phyloP scores from a whole-genome alignment of 2,329 filamentous ascomycete genomes.

The Epichloe aotearoae region DNA sequence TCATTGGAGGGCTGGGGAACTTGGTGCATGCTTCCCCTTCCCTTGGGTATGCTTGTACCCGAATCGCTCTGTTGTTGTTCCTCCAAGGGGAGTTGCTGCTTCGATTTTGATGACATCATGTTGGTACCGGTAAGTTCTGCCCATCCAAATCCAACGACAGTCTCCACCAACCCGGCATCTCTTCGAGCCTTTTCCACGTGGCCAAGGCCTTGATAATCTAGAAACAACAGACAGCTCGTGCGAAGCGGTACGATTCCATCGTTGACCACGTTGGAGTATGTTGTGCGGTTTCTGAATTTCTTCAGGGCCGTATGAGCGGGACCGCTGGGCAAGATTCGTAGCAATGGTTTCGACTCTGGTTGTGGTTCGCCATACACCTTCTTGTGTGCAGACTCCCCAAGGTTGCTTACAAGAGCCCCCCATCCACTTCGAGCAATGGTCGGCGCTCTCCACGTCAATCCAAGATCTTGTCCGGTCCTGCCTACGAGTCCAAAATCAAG shows the following conservation, averaged over 20 bases:
- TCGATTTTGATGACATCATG: constrained; percentile 31
- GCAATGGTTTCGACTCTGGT: constrained; percentile 73
- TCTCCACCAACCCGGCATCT: constrained; percentile 85
- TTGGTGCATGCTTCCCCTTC: constrained; percentile 28
- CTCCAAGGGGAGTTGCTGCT: constrained; percentile 27
- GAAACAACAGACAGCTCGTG: constrained; percentile 89
- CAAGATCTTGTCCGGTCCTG: constrained; percentile 89
- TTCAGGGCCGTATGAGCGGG: constrained; percentile 78
- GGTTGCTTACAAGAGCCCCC: constrained; percentile 73
- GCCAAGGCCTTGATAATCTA: constrained; percentile 90
- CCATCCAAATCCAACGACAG: constrained; percentile 88
- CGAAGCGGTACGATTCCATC: constrained; percentile 91
- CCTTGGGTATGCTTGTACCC: constrained; percentile 21
- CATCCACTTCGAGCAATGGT: constrained; percentile 75
- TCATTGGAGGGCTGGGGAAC: constrained; percentile 60
- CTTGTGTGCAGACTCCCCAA: constrained; percentile 55
- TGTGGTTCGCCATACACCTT: constrained; percentile 47
- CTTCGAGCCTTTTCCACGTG: constrained; percentile 88
- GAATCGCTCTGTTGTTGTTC: constrained; percentile 16
- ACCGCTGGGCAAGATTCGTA: constrained; percentile 81
- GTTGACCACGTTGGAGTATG: constrained; percentile 96
- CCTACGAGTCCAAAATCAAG: constrained; percentile 92
- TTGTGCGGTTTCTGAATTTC: constrained; percentile 78
- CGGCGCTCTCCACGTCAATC: constrained; percentile 85
- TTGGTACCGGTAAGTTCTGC: constrained; percentile 74